phyloP scores from a whole-genome alignment of 1,284 basidiomycete species.

The Erythrobasidium hasegawianum region DNA sequence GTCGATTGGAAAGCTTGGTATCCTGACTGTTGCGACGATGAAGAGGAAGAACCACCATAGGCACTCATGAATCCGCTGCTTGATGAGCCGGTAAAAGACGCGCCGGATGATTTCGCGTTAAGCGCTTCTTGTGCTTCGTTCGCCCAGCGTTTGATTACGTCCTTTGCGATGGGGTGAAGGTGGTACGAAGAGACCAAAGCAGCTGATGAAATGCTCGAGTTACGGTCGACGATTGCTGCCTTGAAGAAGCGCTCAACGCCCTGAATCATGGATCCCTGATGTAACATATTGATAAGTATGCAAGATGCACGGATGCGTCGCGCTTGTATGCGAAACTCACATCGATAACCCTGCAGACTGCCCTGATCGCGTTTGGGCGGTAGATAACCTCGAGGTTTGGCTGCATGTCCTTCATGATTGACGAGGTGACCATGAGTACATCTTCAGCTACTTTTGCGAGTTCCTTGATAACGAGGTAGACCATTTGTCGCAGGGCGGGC shows the following conservation, averaged over 20 bases:
- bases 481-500: constrained; percentile 94
- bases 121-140: constrained; percentile 98
- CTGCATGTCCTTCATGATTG: constrained; percentile 99
- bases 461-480: constrained; percentile 98
- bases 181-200: constrained; percentile 97
- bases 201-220: constrained; percentile 90
- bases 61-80: constrained; percentile 47
- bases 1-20: constrained; percentile 78
- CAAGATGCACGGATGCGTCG: not conserved
- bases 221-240: constrained; percentile 96
- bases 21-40: constrained; percentile 47
- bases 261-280: constrained; percentile 91
- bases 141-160: constrained; percentile 96
- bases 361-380: constrained; percentile 94
- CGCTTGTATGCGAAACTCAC: constrained; percentile 57
- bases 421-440: constrained; percentile 99
- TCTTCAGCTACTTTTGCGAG: constrained; percentile 93
- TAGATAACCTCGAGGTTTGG: constrained; percentile 98
- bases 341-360: constrained; percentile 93
- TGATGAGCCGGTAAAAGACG: constrained; percentile 60
- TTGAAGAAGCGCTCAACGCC: constrained; percentile 99
- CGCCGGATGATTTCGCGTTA: constrained; percentile 73
- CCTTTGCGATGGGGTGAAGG: constrained; percentile 85
- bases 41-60: constrained; percentile 55
- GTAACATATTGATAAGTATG: not conserved